Evolutionary conservation across 106 monocot genomes (phyloP).

Genomic region (Iris macrosiphon): DNA sequence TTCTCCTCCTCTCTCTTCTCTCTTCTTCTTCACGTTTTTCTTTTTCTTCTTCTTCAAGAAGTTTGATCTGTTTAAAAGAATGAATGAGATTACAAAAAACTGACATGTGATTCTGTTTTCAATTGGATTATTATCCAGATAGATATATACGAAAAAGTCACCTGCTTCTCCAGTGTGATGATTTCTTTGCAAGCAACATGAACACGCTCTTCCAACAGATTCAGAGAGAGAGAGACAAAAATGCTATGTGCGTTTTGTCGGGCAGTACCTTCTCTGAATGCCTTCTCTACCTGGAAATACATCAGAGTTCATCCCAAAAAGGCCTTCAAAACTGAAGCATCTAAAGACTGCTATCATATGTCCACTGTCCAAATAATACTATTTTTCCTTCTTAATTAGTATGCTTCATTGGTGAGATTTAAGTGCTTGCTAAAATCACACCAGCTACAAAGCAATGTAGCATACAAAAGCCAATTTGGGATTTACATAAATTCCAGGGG

Average conservation of each 20-base stretch:
- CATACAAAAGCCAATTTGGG: no score
- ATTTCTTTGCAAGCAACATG: constrained; percentile 98
- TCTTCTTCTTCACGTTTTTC: constrained; percentile 96
- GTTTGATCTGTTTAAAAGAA: constrained; percentile 55
- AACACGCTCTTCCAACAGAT: constrained; percentile 81
- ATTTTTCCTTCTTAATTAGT: no score
- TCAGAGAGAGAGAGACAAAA: constrained; percentile 80
- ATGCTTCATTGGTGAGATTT: no score
- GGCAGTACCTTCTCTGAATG: constrained; percentile 96
- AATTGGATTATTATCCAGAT: no score
- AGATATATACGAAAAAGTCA: constrained; percentile 9
- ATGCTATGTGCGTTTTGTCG: constrained; percentile 91
- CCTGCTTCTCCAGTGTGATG: constrained; percentile 93
- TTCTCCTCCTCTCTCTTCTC: constrained; percentile 78
- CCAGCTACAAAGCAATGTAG: no score
- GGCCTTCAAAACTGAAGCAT: no score
- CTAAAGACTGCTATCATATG: no score
- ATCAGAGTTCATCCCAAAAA: not conserved
- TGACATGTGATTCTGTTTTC: no score
- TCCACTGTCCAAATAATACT: no score
- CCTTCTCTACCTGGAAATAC: constrained; percentile 80
- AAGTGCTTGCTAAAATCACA: no score
- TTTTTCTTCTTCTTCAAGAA: constrained; percentile 97
- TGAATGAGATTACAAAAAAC: not conserved
- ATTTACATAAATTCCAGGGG: no score